Percentiles rank a stretch among this genome's conserved stretches.
phyloP scores from a whole-genome alignment of 768 basidiomycete species.

The Sarcodon sp. region DNA sequence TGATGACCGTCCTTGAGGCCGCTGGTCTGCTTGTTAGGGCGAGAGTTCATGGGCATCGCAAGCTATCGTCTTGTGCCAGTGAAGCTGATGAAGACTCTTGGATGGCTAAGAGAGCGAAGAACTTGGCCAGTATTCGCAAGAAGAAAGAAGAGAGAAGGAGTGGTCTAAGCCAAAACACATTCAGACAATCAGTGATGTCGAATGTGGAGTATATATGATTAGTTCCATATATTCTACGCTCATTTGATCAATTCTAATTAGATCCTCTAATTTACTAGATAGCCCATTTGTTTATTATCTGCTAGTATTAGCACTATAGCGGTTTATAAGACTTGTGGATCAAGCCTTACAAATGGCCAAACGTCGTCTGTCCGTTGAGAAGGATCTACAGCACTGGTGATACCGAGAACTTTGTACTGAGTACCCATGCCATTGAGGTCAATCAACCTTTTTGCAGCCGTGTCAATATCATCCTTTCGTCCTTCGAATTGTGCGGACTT shows the following conservation, averaged over 20 bases:
- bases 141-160: constrained; percentile 16
- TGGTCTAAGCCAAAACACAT: constrained; percentile 23
- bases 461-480: constrained; percentile 36
- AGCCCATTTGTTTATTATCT: too few species aligned
- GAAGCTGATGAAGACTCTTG: constrained; percentile 20
- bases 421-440: constrained; percentile 77
- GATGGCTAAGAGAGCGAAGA: constrained; percentile 22
- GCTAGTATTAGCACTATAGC: too few species aligned
- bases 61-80: background rate
- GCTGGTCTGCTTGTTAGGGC: constrained; percentile 29
- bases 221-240: too few species aligned
- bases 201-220: too few species aligned
- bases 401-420: constrained; percentile 74
- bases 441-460: constrained; percentile 58
- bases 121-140: constrained; percentile 19
- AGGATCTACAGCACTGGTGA: constrained; percentile 17
- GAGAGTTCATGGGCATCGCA: background rate
- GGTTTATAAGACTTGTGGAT: background rate
- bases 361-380: constrained; percentile 7
- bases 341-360: constrained; percentile 11
- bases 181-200: too few species aligned
- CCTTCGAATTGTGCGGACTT: constrained; percentile 34
- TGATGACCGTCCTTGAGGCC: constrained; percentile 51
- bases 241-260: too few species aligned
- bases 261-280: too few species aligned